Evolutionary conservation across 2,329 filamentous ascomycete genomes (phyloP).

Genomic region (Curvularia hawaiiensis): DNA sequence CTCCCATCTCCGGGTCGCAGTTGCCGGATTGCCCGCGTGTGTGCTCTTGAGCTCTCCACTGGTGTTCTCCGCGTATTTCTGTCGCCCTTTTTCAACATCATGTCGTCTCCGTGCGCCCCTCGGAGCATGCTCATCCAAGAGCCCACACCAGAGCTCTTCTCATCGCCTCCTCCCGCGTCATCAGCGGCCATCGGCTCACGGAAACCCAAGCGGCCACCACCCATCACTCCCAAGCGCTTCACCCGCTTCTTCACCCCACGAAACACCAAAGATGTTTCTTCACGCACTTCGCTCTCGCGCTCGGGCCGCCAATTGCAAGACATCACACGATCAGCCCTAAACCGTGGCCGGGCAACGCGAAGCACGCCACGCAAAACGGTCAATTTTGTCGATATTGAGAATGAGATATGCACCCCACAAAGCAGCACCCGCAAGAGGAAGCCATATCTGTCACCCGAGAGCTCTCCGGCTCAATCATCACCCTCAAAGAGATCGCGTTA

Average conservation of each 20-base stretch:
- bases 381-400: conserved; percentile 45
- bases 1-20: conserved; percentile 9
- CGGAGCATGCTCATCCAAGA: conserved; percentile 35
- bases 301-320: conserved; percentile 56
- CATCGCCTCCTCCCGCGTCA: conserved; percentile 46
- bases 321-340: conserved; percentile 54
- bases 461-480: conserved; percentile 49
- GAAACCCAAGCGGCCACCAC: conserved; percentile 54
- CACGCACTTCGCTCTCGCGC: conserved; percentile 37
- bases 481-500: conserved; percentile 47
- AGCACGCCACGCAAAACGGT: conserved; percentile 48
- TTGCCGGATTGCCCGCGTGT: conserved; percentile 7
- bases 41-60: conserved; percentile 8
- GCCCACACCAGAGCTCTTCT: conserved; percentile 44
- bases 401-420: conserved; percentile 39
- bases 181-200: conserved; percentile 32
- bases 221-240: conserved; percentile 58
- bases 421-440: conserved; percentile 45
- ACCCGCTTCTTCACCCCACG: conserved; percentile 58
- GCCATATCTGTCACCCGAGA: conserved; percentile 49
- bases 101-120: conserved; percentile 36
- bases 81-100: conserved; percentile 16
- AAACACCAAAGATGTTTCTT: conserved; percentile 40
- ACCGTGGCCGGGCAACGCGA: conserved; percentile 41
- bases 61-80: conserved; percentile 11